Conservation (phyloP, 768 basidiomycete genomes). For the Solioccasus polychromus region DNA sequence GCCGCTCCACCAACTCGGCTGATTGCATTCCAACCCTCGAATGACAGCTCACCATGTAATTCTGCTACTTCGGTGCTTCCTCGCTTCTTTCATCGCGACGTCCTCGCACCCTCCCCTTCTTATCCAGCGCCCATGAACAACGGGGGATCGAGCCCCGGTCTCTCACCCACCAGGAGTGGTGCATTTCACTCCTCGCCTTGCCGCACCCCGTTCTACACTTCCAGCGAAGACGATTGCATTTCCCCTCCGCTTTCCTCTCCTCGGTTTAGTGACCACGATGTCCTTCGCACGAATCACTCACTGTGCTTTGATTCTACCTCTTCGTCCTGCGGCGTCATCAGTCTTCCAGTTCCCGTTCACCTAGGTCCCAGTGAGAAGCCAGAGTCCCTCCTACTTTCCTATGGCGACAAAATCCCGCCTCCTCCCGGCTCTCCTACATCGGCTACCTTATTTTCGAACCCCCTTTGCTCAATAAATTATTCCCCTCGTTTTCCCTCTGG, state of each 20-base stretch:
- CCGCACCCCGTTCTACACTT: not conserved
- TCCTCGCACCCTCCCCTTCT: not conserved
- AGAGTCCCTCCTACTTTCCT: slow-evolving; percentile 25
- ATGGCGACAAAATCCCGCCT: slow-evolving; percentile 3
- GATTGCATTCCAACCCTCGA: slow-evolving; percentile 21
- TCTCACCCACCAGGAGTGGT: not conserved
- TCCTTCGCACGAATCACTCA: not conserved
- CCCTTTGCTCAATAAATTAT: slow-evolving; percentile 26
- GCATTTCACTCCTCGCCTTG: not conserved
- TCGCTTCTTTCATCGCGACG: slow-evolving; percentile 5
- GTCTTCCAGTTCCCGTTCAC: not conserved
- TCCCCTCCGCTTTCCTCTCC: not conserved
- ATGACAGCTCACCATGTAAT: slow-evolving; percentile 6
- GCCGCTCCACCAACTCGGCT: not conserved
- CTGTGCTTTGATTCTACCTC: not conserved
- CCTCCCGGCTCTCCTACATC: slow-evolving; percentile 4
- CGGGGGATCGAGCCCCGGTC: not conserved
- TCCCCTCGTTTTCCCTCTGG: slow-evolving; percentile 56
- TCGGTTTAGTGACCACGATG: not conserved
- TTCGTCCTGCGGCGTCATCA: not conserved
- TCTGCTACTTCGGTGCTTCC: not conserved
- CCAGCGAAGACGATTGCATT: not conserved
- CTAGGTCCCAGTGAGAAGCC: slow-evolving; percentile 1
- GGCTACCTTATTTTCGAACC: not conserved
- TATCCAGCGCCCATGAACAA: slow-evolving; percentile 1